Evolutionary conservation across 257 asterid species (phyloP), one percentile per base, ranked within the genome.

Genomic region (Capsicum rhomboideum): DNA sequence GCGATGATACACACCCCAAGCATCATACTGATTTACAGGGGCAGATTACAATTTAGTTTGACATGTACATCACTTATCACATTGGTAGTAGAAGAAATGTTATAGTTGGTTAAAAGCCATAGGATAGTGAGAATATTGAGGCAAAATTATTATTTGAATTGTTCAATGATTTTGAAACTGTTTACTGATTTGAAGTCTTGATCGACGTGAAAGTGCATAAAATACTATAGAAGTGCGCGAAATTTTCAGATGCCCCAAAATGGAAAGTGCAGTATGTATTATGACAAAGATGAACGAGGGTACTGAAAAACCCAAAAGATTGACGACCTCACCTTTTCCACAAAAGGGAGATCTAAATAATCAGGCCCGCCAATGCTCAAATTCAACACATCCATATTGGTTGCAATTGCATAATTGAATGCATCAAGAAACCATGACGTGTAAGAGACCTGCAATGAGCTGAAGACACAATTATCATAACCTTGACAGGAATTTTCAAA

Each of bases 361-460:
- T 97, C 99, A 77, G 98, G 98, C 74, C 99, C 99, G 79, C 98
- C 99, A 61, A 95, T 97, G 92, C 99, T 97, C 93, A 95, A 92
- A 87, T 97, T 97, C 92, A 97, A 91, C 89, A 97, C 99, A 59
- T 97, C 98, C 98, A 97, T 95, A 84, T 93, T 87, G 87, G 93
- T 93, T 34, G 99, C 98, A 88, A 97, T 95, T 49, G 99, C 99
- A 87, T 94, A 96, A 84, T 96, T 96, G 91, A 96, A 96, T 80
- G 99, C 99, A 86, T 96, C 99, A 92, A 96, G 99, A 88, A 96
- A 96, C 98, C 98, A 96, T 37, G 99, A 96, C 28, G 99, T 96
- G 89, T 93, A 96, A 68, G 99, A 96, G 86, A 96, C 98, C 99
- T 96, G 99, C 94, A 96, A 88, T 87, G 86, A 94, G 94, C 98